Conservation (phyloP, 495 filamentous ascomycete species). For the Aspergillus bertholletiae region DNA sequence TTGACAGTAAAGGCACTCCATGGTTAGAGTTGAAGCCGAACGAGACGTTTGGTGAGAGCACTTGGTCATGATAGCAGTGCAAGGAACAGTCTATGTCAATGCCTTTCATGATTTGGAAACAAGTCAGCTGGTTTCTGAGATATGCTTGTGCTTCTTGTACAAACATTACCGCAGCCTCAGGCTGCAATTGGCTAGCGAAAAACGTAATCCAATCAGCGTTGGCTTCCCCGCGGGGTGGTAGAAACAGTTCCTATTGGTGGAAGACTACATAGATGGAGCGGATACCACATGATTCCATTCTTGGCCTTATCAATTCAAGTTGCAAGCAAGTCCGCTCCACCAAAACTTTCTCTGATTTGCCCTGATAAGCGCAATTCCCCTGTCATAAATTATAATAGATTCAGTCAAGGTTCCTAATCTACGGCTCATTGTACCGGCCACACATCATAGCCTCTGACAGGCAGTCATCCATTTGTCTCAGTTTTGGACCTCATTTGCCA, state of each 20-base stretch:
- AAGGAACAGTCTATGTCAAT: background rate
- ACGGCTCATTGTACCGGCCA: background rate
- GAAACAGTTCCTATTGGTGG: background rate
- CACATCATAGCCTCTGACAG: background rate
- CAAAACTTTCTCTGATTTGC: background rate
- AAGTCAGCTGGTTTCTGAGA: background rate
- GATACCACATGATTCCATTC: background rate
- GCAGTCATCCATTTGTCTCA: background rate
- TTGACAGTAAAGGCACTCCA: conserved; percentile 15
- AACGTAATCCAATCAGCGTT: background rate
- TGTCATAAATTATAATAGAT: background rate
- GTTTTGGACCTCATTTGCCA: background rate
- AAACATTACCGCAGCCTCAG: no score
- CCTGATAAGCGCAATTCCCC: background rate
- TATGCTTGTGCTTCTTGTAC: no score
- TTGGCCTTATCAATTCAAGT: background rate
- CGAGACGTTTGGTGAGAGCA: conserved; percentile 15
- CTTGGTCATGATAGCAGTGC: conserved; percentile 8
- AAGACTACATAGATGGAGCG: background rate
- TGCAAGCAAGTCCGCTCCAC: background rate
- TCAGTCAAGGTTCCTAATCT: background rate
- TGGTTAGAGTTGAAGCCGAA: conserved; percentile 11
- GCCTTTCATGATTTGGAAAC: background rate
- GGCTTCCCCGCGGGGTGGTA: background rate
- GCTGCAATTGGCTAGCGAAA: no score